These are phyloP conservation scores for Petunia hybrid DNA, from an alignment of 305 asterid genomes.

Conservation along the genomic window DNA sequence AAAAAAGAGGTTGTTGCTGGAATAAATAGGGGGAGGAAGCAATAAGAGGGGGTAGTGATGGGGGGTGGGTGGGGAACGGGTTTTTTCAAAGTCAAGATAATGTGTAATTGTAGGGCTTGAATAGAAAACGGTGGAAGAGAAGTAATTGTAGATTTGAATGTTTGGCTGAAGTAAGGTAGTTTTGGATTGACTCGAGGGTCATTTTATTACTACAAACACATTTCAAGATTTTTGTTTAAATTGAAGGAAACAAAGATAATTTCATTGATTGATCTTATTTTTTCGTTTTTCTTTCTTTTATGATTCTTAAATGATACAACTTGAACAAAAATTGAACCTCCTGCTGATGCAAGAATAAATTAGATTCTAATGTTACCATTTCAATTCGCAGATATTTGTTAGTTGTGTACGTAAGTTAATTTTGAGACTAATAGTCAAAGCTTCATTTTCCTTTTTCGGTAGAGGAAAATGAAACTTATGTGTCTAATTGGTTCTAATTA, in stretches of 20 bases:
- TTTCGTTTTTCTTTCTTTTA: not conserved
- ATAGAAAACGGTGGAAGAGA: slow-evolving; percentile 50
- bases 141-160: slow-evolving; percentile 37
- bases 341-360: not conserved
- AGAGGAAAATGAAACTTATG: not conserved
- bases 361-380: not conserved
- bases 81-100: slow-evolving; percentile 62
- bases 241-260: not conserved
- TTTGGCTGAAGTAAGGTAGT: slow-evolving; percentile 36
- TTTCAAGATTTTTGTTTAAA: slow-evolving; percentile 3
- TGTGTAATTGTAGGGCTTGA: slow-evolving; percentile 43
- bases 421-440: not conserved
- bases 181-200: slow-evolving; percentile 57
- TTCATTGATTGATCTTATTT: not conserved
- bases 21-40: slow-evolving; percentile 40
- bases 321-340: not conserved
- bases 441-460: not conserved
- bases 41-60: not conserved
- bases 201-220: slow-evolving; percentile 29
- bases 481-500: not conserved
- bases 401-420: slow-evolving; percentile 1
- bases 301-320: not conserved
- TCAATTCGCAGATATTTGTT: not conserved
- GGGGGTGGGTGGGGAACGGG: not conserved
- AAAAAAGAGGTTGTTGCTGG: slow-evolving; percentile 55